phyloP scores from a whole-genome alignment of 768 basidiomycete species.

The Asterophora lycoperdoides region DNA sequence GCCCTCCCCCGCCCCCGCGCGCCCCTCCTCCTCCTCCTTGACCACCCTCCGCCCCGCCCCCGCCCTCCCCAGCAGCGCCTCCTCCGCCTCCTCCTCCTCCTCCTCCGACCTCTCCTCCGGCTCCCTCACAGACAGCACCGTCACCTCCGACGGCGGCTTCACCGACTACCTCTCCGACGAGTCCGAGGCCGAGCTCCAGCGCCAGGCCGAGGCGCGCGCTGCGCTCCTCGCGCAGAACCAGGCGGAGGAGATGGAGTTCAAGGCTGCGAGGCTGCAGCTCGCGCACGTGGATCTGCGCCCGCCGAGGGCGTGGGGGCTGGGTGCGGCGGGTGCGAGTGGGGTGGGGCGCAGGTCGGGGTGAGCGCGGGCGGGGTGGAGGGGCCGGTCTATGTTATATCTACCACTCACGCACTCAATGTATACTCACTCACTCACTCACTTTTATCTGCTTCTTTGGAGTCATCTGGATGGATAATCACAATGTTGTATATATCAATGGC shows the following conservation, averaged over 20 bases:
- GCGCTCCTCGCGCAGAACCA: conserved; percentile 75
- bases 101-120: conserved; percentile 25
- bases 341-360: too few species aligned
- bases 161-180: conserved; percentile 91
- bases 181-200: conserved; percentile 84
- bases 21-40: not conserved
- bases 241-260: conserved; percentile 78
- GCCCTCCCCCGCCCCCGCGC: conserved; percentile 11
- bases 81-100: too few species aligned
- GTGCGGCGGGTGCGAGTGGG: too few species aligned
- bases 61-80: conserved; percentile 57
- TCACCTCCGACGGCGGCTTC: conserved; percentile 83
- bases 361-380: too few species aligned
- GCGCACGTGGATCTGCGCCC: conserved; percentile 70
- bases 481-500: too few species aligned
- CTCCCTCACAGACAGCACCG: conserved; percentile 67
- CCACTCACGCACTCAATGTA: too few species aligned
- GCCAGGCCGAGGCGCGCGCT: conserved; percentile 79
- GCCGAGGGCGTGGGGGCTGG: conserved; percentile 50
- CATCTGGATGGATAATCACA: too few species aligned
- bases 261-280: conserved; percentile 73
- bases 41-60: conserved; percentile 19
- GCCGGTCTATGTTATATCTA: too few species aligned
- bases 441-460: too few species aligned
- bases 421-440: too few species aligned